These are phyloP conservation scores for Cichorium intybus DNA, from an alignment of 140 eudicot species.

Conservation along the genomic window DNA sequence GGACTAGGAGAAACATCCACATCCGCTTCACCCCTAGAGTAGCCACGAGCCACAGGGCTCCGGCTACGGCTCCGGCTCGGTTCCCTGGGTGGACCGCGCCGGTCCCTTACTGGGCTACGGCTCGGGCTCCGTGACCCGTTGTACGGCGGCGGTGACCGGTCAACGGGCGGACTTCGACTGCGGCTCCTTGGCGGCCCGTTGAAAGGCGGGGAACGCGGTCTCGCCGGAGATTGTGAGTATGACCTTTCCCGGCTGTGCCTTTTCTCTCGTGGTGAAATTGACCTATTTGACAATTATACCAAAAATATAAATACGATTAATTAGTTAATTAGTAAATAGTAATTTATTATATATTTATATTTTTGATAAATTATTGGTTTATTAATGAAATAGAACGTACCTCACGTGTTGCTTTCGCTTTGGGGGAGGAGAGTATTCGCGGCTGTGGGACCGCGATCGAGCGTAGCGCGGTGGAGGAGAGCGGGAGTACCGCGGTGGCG, in stretches of 20 bases:
- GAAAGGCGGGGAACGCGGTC: conserved; percentile 48
- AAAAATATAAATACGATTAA: background rate
- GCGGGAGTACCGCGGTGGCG: conserved; percentile 63
- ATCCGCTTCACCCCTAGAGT: conserved; percentile 31
- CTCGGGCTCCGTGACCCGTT: conserved; percentile 54
- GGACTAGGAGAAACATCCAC: conserved; percentile 45
- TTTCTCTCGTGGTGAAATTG: conserved; percentile 57
- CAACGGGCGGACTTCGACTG: conserved; percentile 41
- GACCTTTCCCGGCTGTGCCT: conserved; percentile 61
- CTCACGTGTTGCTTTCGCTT: conserved; percentile 59
- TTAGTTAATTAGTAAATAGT: no score
- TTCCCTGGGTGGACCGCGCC: conserved; percentile 27
- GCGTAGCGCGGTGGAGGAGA: conserved; percentile 63
- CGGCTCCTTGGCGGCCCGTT: conserved; percentile 41
- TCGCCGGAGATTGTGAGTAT: conserved; percentile 43
- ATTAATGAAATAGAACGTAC: conserved; percentile 17
- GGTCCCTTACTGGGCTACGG: conserved; percentile 37
- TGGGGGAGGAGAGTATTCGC: conserved; percentile 73
- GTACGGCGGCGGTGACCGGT: conserved; percentile 50
- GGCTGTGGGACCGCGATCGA: conserved; percentile 65
- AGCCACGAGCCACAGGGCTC: conserved; percentile 40
- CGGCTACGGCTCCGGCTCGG: conserved; percentile 11
- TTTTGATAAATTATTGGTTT: no score
- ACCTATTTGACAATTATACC: no score
- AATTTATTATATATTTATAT: no score